These are phyloP conservation scores for Stygiomarasmius scandens DNA, from an alignment of 1,284 basidiomycete species.

Conservation along the genomic window DNA sequence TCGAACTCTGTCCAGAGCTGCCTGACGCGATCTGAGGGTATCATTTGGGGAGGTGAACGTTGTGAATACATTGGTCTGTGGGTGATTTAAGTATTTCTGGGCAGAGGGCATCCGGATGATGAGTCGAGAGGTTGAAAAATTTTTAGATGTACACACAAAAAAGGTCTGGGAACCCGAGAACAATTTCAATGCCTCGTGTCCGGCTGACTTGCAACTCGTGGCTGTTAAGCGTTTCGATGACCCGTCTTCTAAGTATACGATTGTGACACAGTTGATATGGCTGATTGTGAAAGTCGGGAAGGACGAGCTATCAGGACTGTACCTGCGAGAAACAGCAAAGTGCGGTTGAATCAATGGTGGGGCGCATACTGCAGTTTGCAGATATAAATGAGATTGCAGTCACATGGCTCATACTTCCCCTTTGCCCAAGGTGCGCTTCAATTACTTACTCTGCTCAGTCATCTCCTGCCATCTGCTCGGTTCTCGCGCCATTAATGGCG, in stretches of 20 bases:
- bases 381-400: background rate
- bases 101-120: background rate
- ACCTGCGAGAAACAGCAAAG: background rate
- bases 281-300: background rate
- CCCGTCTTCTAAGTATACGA: background rate
- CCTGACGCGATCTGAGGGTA: slow-evolving; percentile 11
- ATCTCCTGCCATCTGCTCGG: background rate
- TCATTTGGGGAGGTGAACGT: slow-evolving; percentile 1
- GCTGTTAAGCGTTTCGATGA: background rate
- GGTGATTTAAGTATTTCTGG: background rate
- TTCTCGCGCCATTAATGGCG: no score
- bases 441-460: background rate
- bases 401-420: background rate
- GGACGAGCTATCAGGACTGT: background rate
- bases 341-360: background rate
- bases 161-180: background rate
- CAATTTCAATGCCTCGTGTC: background rate
- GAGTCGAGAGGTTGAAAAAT: background rate
- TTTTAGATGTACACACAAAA: background rate
- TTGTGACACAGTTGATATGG: background rate
- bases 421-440: background rate
- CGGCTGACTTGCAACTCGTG: background rate
- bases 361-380: background rate
- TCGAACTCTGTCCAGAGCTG: slow-evolving; percentile 15
- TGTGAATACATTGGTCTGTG: background rate